Percentiles rank a stretch among this genome's conserved stretches.
Conservation (phyloP, 164 flowering plant genomes). For the Piper betle region DNA sequence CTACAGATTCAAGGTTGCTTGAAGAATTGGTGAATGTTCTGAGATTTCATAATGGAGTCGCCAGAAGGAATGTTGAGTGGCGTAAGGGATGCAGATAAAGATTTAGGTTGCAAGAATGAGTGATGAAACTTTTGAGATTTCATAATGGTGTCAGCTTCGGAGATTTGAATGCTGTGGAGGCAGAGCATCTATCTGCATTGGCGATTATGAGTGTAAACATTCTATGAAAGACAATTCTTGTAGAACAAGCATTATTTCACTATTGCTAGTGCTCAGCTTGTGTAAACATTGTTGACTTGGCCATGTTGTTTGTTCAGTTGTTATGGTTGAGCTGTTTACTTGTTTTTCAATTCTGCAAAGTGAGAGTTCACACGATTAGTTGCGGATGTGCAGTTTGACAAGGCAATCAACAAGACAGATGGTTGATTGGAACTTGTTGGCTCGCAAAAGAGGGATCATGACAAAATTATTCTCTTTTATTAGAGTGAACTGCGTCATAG, state of each 20-base stretch:
- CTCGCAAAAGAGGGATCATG: background rate
- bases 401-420: background rate
- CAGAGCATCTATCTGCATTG: background rate
- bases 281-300: background rate
- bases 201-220: background rate
- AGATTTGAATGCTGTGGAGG: too few species aligned
- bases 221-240: background rate
- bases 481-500: too few species aligned
- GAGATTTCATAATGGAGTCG: background rate
- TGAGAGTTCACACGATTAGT: background rate
- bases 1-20: background rate
- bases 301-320: background rate
- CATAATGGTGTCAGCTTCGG: background rate
- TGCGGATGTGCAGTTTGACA: background rate
- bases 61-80: background rate
- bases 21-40: background rate
- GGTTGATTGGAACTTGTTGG: background rate
- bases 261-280: background rate
- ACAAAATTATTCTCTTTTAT: too few species aligned
- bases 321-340: background rate
- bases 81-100: background rate
- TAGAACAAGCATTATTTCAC: background rate
- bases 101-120: background rate
- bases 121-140: background rate
- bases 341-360: background rate